Conservation (phyloP, 345 rosid species). For the Ricinus communis region DNA sequence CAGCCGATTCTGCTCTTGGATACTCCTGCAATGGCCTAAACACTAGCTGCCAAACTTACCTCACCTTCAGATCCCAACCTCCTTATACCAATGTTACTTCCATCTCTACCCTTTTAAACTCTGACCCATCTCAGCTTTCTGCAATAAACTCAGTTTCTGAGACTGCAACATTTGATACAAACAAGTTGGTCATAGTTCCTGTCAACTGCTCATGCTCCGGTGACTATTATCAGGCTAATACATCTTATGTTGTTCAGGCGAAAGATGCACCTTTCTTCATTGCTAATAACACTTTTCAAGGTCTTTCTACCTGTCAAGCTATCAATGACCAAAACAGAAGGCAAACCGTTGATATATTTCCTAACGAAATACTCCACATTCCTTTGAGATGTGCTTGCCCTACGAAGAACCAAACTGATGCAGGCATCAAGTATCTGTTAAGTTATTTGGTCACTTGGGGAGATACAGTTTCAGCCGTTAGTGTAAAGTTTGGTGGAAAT, state of each 20-base stretch:
- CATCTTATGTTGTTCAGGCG: conserved; percentile 41
- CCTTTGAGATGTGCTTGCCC: conserved; percentile 53
- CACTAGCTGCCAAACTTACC: conserved; percentile 58
- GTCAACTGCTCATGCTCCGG: conserved; percentile 71
- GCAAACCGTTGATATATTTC: conserved; percentile 17
- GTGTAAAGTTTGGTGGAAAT: conserved; percentile 23
- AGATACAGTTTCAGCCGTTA: conserved; percentile 1
- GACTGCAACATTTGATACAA: conserved; percentile 32
- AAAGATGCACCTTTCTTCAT: conserved; percentile 26
- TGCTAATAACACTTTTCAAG: conserved; percentile 65
- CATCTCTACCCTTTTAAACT: conserved; percentile 51
- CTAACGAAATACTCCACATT: conserved; percentile 42
- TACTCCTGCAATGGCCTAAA: conserved; percentile 71
- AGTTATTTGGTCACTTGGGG: conserved; percentile 21
- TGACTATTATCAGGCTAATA: conserved; percentile 48
- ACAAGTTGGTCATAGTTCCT: conserved; percentile 59
- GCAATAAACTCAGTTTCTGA: conserved; percentile 46
- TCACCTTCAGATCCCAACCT: conserved; percentile 59
- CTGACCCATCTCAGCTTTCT: conserved; percentile 46
- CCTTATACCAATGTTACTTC: conserved; percentile 48
- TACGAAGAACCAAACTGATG: conserved; percentile 36
- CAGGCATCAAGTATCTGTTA: conserved; percentile 32
- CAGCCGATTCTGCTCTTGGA: conserved; percentile 52
- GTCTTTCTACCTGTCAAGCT: conserved; percentile 82
- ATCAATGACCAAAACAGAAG: conserved; percentile 39